Evolutionary conservation across 1,284 basidiomycete genomes (phyloP), one percentile per base, ranked within the genome.

Genomic region (Hypsizygus ulmarius): DNA sequence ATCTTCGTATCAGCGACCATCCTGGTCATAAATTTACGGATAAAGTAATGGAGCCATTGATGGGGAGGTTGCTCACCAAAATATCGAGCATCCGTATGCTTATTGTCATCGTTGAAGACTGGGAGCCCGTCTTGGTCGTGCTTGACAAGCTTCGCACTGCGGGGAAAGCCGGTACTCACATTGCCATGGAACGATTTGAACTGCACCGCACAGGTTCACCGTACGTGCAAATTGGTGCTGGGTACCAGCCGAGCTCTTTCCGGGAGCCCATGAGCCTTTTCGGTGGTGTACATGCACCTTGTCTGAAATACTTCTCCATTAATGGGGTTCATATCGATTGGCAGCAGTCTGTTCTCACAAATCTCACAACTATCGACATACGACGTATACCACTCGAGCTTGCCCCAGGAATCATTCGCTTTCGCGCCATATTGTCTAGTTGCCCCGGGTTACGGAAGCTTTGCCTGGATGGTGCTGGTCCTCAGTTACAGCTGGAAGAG

Each of bases 291-390:
- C 55, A 27, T 2, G 58, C 74, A 0, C 71, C 68, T 7, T 61
- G 60, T 9, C 62, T 87, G 9, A 63, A 64, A 21, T 71, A 74
- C 53, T 57, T 86, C 39, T 69, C 72, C 35, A 58, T 84, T 27
- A 76, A 78, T 45, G 81, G 81, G 5, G 62, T 85, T 15, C 68
- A 77, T 50, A 62, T 84, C 47, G 72, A 84, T 59, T 86, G 82
- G 77, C 52, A 64, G 15, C 63, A 60, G 9, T 68, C 77, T 9
- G 58, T 64, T 2, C 59, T 82, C 7, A 56, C 59, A 21, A 77
- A 84, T 54, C 73, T 87, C 14, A 72, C 72, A 25, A 74, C 73
- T 3, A 67, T 87, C 37, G 84, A 87, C 53, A 64, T 87, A 45
- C 76, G 83, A 38, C 74, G 77, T 19, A 71, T 85, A 45, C 70